These are phyloP conservation scores for Paraglomus brasilianum DNA, from an alignment of 192 early-diverging fungal genomes.

Conservation along the genomic window DNA sequence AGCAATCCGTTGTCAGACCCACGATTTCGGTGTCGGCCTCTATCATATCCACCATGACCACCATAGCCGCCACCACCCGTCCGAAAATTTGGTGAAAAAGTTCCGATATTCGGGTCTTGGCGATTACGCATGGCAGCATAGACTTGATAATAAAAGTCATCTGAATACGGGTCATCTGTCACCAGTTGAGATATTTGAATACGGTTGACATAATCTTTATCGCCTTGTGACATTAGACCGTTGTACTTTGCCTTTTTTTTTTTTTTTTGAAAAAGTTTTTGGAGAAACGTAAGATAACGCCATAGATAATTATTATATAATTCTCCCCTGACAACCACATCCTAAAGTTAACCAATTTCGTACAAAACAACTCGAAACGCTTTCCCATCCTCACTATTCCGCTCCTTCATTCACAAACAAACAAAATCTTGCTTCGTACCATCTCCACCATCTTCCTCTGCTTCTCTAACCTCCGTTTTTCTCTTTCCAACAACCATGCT, in stretches of 20 bases:
- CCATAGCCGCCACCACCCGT: conserved; percentile 38
- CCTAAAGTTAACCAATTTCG: neutral
- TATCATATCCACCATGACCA: conserved; percentile 38
- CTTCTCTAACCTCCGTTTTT: conserved; percentile 41
- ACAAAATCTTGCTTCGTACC: conserved; percentile 10
- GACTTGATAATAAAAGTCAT: conserved; percentile 97
- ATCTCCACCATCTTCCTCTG: conserved; percentile 26
- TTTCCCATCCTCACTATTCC: neutral
- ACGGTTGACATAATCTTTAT: conserved; percentile 92
- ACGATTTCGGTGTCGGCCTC: conserved; percentile 44
- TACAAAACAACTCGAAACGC: neutral
- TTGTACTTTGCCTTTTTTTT: conserved; percentile 69
- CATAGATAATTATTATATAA: neutral
- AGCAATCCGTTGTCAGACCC: conserved; percentile 54
- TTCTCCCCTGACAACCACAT: neutral
- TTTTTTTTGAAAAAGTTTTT: neutral
- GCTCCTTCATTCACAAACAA: neutral
- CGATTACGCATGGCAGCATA: conserved; percentile 72
- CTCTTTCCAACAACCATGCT: conserved; percentile 36
- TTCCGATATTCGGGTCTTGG: conserved; percentile 36
- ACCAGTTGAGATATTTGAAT: conserved; percentile 96
- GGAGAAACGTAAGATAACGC: neutral
- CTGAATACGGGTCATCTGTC: conserved; percentile 86
- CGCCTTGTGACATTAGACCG: conserved; percentile 88
- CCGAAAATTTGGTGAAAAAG: conserved; percentile 25